A percentile compares a stretch with the other conserved stretches of the same genome.
phyloP scores from a whole-genome alignment of 176 grass and related monocot genomes.

The Typha latifolia region DNA sequence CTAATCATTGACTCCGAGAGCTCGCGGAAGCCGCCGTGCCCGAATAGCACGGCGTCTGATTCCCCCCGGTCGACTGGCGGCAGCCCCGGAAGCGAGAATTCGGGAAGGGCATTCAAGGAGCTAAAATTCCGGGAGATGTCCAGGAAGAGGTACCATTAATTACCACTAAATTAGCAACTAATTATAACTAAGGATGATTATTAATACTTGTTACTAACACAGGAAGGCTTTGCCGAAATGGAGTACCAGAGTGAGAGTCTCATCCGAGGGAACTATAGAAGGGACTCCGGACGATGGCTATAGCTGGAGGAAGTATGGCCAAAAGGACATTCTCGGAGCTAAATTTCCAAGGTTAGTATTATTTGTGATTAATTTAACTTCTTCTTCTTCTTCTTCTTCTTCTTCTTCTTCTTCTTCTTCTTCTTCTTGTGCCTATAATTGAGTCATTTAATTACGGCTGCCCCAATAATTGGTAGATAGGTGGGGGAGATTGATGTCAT shows the following conservation, averaged over 20 bases:
- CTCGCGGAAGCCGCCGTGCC: slow-evolving; percentile 11
- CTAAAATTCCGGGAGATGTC: slow-evolving; percentile 34
- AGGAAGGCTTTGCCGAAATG: slow-evolving; percentile 55
- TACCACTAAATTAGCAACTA: not conserved
- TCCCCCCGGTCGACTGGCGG: slow-evolving; percentile 11
- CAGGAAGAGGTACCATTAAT: slow-evolving; percentile 18
- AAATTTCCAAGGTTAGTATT: slow-evolving; percentile 43
- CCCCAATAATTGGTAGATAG: too few species aligned
- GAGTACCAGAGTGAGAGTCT: slow-evolving; percentile 45
- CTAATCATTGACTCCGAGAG: not conserved
- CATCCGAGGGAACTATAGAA: slow-evolving; percentile 16
- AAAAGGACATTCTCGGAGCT: slow-evolving; percentile 85
- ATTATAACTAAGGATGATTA: not conserved
- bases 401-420: too few species aligned
- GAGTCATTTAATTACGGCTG: too few species aligned
- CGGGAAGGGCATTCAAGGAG: slow-evolving; percentile 26
- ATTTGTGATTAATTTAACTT: too few species aligned
- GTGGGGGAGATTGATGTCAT: too few species aligned
- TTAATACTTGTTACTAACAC: not conserved
- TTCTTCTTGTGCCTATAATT: too few species aligned
- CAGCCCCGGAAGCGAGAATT: slow-evolving; percentile 47
- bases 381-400: too few species aligned
- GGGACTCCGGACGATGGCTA: slow-evolving; percentile 50
- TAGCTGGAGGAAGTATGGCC: slow-evolving; percentile 87
- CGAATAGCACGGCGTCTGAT: not conserved